A percentile compares a stretch with the other conserved stretches of the same genome.
These are phyloP conservation scores for Ustilago esculenta DNA, from an alignment of 1,284 basidiomycete genomes.

Conservation along the genomic window DNA sequence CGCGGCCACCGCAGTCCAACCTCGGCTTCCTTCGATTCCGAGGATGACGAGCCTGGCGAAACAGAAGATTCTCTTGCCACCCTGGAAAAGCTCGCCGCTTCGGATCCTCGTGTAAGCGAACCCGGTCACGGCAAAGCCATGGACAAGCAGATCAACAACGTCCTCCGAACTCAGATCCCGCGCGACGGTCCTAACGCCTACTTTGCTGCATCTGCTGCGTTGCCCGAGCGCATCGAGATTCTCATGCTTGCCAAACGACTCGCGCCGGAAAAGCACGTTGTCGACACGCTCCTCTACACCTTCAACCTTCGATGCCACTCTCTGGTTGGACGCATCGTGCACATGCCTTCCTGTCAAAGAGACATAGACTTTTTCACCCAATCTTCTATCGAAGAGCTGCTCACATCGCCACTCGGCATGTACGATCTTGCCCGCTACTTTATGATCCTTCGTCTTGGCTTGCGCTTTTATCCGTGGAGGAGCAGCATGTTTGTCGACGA, in stretches of 20 bases:
- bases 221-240: slow-evolving; percentile 43
- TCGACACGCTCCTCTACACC: slow-evolving; percentile 23
- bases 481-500: slow-evolving; percentile 27
- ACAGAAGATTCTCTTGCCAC: slow-evolving; percentile 29
- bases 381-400: slow-evolving; percentile 35
- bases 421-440: slow-evolving; percentile 45
- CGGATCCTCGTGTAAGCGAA: slow-evolving; percentile 35
- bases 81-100: slow-evolving; percentile 44
- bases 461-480: slow-evolving; percentile 57
- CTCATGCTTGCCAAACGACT: slow-evolving; percentile 22
- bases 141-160: slow-evolving; percentile 37
- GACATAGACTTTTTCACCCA: slow-evolving; percentile 43
- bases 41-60: slow-evolving; percentile 37
- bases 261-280: slow-evolving; percentile 18
- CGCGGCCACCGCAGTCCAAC: slow-evolving; percentile 18
- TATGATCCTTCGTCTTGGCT: slow-evolving; percentile 52
- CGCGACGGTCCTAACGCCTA: slow-evolving; percentile 16
- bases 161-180: slow-evolving; percentile 5
- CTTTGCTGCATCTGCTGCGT: slow-evolving; percentile 10
- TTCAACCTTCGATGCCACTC: slow-evolving; percentile 42
- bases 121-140: slow-evolving; percentile 34
- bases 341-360: slow-evolving; percentile 32
- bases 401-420: slow-evolving; percentile 36
- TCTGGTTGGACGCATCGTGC: slow-evolving; percentile 50
- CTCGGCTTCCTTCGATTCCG: slow-evolving; percentile 15